Evolutionary conservation across 1,284 basidiomycete species (phyloP).

Genomic region (Entoloma clypeatum): DNA sequence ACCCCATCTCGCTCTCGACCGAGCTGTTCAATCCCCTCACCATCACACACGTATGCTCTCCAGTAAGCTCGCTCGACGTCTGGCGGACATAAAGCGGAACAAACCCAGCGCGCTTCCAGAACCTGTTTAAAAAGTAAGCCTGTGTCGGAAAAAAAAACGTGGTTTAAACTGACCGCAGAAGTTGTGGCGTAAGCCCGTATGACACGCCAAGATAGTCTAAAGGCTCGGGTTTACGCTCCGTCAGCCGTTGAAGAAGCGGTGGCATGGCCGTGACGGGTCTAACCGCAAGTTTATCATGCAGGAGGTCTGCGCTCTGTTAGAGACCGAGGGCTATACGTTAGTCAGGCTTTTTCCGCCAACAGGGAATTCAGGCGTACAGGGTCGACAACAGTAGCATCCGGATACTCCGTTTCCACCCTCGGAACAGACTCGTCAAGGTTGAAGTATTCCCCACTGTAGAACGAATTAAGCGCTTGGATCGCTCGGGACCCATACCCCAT

Average conservation of each 20-base stretch:
- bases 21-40: conserved; percentile 76
- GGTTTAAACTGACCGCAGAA: conserved; percentile 57
- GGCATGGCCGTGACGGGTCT: conserved; percentile 84
- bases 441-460: conserved; percentile 91
- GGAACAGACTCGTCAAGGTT: conserved; percentile 78
- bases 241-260: conserved; percentile 87
- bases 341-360: too few relatives aligned
- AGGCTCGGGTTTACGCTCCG: conserved; percentile 86
- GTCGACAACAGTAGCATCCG: conserved; percentile 56
- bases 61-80: conserved; percentile 92
- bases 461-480: conserved; percentile 81
- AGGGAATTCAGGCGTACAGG: conserved; percentile 41
- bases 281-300: conserved; percentile 73
- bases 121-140: conserved; percentile 42
- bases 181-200: conserved; percentile 87
- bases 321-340: background rate
- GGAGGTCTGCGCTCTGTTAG: conserved; percentile 43
- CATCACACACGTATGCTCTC: conserved; percentile 97
- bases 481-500: conserved; percentile 99
- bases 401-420: conserved; percentile 55
- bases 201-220: conserved; percentile 97
- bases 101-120: conserved; percentile 95
- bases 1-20: conserved; percentile 58
- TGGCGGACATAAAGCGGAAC: conserved; percentile 92
- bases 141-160: conserved; percentile 4